A percentile compares a stretch with the other conserved stretches of the same genome.
Evolutionary conservation across 257 asterid genomes (phyloP).

Genomic region (Petrea volubilis): DNA sequence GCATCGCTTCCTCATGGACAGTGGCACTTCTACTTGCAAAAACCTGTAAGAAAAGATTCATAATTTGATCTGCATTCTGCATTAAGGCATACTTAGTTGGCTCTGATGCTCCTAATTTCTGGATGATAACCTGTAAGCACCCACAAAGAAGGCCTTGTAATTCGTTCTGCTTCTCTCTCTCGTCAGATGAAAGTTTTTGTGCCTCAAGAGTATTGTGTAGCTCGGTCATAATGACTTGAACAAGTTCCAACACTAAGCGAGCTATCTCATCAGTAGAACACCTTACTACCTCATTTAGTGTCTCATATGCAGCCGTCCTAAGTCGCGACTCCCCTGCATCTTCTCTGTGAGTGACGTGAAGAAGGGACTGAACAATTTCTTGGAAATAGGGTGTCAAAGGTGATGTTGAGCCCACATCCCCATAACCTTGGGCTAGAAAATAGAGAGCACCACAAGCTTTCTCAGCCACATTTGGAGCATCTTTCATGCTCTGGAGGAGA

Average conservation of each 20-base stretch:
- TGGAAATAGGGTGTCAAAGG: constrained; percentile 78
- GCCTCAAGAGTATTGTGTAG: constrained; percentile 78
- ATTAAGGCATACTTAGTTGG: constrained; percentile 59
- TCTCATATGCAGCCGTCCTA: constrained; percentile 79
- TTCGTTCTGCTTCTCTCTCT: constrained; percentile 77
- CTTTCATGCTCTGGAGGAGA: constrained; percentile 85
- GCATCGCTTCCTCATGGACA: constrained; percentile 96
- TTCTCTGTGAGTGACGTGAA: constrained; percentile 67
- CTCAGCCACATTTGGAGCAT: constrained; percentile 84
- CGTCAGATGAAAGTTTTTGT: constrained; percentile 70
- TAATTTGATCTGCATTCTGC: constrained; percentile 83
- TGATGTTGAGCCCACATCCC: constrained; percentile 68
- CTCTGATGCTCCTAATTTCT: constrained; percentile 68
- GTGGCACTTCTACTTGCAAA: constrained; percentile 85
- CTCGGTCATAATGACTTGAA: constrained; percentile 79
- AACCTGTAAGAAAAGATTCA: constrained; percentile 70
- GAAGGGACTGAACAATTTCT: constrained; percentile 75
- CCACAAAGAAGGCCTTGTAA: constrained; percentile 87
- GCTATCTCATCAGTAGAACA: constrained; percentile 75
- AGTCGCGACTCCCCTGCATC: constrained; percentile 86
- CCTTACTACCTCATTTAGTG: constrained; percentile 86
- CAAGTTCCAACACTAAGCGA: constrained; percentile 67
- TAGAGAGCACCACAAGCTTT: constrained; percentile 88
- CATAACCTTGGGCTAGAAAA: constrained; percentile 75
- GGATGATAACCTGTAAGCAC: constrained; percentile 79